Conservation (phyloP, 225 moss, liverwort and hornwort species). For the Neckera pumila region DNA sequence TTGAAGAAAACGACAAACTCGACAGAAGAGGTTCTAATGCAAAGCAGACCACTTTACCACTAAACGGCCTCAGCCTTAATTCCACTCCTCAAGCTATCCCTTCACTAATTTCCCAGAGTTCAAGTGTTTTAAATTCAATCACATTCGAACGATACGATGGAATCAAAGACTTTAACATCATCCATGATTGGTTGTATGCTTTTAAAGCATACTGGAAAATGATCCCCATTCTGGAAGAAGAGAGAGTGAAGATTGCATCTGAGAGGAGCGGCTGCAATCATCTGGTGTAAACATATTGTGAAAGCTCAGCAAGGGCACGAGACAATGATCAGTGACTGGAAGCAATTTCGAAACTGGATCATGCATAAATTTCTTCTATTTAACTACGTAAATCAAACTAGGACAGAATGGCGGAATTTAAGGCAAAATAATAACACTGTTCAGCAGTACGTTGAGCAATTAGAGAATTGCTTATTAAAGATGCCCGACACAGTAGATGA, state of each 20-base stretch:
- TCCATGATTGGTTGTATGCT: conserved; percentile 33
- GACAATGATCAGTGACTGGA: conserved; percentile 15
- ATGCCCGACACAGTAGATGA: conserved; percentile 15
- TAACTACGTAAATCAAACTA: conserved; percentile 14
- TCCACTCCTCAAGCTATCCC: not conserved
- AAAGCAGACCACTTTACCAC: not conserved
- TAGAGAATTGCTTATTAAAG: conserved; percentile 19
- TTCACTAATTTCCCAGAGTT: not conserved
- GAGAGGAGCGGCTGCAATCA: conserved; percentile 23
- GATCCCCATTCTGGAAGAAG: conserved; percentile 5
- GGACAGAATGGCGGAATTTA: conserved; percentile 24
- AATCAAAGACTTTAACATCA: conserved; percentile 18
- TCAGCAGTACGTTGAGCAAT: conserved; percentile 24
- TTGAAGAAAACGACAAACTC: not conserved
- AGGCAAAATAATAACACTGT: conserved; percentile 11
- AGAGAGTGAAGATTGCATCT: conserved; percentile 23
- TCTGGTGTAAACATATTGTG: conserved; percentile 20
- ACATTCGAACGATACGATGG: conserved; percentile 23
- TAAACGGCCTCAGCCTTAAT: not conserved
- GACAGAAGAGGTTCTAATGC: not conserved
- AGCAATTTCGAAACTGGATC: conserved; percentile 25
- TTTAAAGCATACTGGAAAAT: conserved; percentile 34
- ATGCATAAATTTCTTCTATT: conserved; percentile 25
- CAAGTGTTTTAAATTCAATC: conserved; percentile 12
- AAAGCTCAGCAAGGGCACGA: conserved; percentile 25